These are phyloP conservation scores for Elongisporangium prolatum DNA, from an alignment of 352 stramenopile genomes.

Conservation along the genomic window DNA sequence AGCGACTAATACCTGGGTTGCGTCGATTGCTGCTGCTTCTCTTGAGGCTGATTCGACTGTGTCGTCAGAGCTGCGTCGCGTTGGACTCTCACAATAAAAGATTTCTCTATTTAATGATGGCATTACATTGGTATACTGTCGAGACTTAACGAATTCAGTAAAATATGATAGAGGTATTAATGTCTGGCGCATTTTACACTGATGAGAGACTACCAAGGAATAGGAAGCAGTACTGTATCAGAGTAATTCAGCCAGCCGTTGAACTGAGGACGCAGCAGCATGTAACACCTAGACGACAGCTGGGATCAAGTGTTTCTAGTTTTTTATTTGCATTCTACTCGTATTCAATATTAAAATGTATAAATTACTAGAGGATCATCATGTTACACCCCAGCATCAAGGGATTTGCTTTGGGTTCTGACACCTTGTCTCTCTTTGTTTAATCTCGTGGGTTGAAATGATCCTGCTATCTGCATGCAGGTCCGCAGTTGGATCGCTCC, in stretches of 20 bases:
- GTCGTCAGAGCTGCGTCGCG: no score
- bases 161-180: no score
- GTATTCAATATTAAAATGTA: background rate
- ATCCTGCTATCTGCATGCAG: background rate
- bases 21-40: background rate
- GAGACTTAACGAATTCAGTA: no score
- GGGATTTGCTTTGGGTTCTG: background rate
- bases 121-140: no score
- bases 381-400: background rate
- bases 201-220: no score
- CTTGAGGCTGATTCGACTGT: background rate
- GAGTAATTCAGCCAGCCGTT: no score
- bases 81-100: no score
- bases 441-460: background rate
- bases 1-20: background rate
- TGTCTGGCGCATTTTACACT: no score
- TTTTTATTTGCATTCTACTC: background rate
- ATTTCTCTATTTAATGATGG: no score
- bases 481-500: no score
- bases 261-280: no score
- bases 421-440: background rate
- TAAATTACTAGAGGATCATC: background rate
- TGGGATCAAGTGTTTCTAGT: background rate
- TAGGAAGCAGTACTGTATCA: no score
- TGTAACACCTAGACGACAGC: background rate